Evolutionary conservation across 2,329 filamentous ascomycete genomes (phyloP).

Genomic region (Arthrinium puccinioides): DNA sequence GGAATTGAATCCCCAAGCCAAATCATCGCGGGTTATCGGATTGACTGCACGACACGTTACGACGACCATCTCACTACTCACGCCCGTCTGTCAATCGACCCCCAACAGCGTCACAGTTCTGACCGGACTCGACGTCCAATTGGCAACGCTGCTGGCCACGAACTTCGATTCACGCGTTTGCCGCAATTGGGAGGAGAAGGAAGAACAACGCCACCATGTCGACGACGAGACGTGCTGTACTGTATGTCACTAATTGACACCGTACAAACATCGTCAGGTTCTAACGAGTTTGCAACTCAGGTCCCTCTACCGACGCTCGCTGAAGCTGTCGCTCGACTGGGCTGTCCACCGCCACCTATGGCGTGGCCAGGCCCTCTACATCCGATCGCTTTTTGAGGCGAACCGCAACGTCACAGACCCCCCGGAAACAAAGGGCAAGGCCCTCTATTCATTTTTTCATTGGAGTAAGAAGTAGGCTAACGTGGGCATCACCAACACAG

Average conservation of each 20-base stretch:
- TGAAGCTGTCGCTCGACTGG: conserved; percentile 95
- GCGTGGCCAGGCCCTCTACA: conserved; percentile 94
- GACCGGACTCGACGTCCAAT: no score
- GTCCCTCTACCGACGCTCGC: conserved; percentile 80
- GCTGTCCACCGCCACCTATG: conserved; percentile 86
- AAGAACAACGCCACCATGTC: conserved; percentile 35
- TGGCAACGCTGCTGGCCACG: no score
- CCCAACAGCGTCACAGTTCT: no score
- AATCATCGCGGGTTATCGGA: conserved; percentile 2
- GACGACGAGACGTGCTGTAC: conserved; percentile 39
- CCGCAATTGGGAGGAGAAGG: no score
- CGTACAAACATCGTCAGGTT: no score
- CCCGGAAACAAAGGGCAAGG: conserved; percentile 74
- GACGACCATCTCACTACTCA: background rate
- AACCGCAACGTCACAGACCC: conserved; percentile 81
- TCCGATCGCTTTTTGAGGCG: conserved; percentile 89
- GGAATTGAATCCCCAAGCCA: conserved; percentile 1
- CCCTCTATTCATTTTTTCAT: background rate
- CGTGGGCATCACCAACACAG: conserved; percentile 36
- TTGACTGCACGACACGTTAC: background rate
- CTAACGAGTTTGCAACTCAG: conserved; percentile 29
- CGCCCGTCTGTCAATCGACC: background rate
- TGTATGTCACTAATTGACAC: conserved; percentile 33
- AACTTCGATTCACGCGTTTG: no score
- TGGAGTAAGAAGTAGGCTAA: conserved; percentile 4